Conservation (phyloP, 2,329 filamentous ascomycete species). For the Cryoendolithus antarcticus region DNA sequence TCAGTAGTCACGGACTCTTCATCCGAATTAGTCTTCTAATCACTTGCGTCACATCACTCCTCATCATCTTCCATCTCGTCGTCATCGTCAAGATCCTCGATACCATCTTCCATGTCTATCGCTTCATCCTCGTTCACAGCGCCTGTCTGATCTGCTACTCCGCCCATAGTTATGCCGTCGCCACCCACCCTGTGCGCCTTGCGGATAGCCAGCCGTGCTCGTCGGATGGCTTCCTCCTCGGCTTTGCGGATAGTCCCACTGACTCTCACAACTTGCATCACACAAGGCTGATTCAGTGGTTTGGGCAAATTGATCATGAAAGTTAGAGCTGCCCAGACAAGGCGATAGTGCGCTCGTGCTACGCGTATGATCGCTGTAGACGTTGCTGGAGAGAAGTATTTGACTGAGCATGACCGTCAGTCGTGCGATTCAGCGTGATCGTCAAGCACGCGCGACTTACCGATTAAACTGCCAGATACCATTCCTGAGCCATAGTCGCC, state of each 20-base stretch:
- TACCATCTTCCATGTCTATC: conserved; percentile 32
- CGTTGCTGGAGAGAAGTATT: conserved; percentile 81
- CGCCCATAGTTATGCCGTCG: conserved; percentile 3
- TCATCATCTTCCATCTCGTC: conserved; percentile 32
- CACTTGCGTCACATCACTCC: neutral
- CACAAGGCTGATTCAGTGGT: conserved; percentile 50
- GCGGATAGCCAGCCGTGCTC: conserved; percentile 60
- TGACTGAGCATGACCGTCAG: conserved; percentile 44
- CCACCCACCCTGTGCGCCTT: conserved; percentile 39
- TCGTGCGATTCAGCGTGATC: too few species aligned
- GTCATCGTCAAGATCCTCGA: conserved; percentile 32
- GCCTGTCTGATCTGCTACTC: conserved; percentile 24
- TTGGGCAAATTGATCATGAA: conserved; percentile 61
- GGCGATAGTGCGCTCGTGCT: conserved; percentile 66
- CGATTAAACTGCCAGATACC: conserved; percentile 54
- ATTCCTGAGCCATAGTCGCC: conserved; percentile 81
- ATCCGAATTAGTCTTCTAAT: too few species aligned
- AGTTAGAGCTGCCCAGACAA: conserved; percentile 82
- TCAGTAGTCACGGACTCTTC: too few species aligned
- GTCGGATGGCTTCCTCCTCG: conserved; percentile 76
- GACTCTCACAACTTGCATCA: conserved; percentile 73
- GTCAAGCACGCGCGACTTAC: conserved; percentile 31
- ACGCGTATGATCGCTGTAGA: conserved; percentile 86
- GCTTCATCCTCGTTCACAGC: conserved; percentile 26
- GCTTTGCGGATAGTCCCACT: conserved; percentile 91